These are phyloP conservation scores for Ramichloridium luteum DNA, from an alignment of 2,329 filamentous ascomycete genomes.

Conservation along the genomic window DNA sequence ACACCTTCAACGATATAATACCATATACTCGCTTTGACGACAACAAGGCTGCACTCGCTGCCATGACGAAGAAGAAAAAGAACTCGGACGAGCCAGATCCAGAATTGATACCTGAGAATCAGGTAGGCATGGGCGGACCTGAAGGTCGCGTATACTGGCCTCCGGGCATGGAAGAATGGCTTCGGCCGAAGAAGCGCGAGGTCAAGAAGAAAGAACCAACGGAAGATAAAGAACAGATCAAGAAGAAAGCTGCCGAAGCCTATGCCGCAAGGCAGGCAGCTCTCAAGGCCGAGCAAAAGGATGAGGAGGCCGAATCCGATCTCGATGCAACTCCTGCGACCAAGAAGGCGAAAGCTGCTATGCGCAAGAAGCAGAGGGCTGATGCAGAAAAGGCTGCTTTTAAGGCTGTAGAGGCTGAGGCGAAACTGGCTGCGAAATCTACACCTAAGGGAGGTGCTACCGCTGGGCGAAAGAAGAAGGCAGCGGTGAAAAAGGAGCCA, in stretches of 20 bases:
- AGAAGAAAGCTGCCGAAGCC: constrained; percentile 18
- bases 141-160: constrained; percentile 83
- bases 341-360: constrained; percentile 28
- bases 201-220: constrained; percentile 42
- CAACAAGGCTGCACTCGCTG: constrained; percentile 38
- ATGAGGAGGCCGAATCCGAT: constrained; percentile 22
- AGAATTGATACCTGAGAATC: constrained; percentile 46
- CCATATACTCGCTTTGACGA: constrained; percentile 69
- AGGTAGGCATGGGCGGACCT: constrained; percentile 76
- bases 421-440: constrained; percentile 3
- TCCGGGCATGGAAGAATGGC: constrained; percentile 77
- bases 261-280: constrained; percentile 18
- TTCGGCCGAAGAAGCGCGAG: constrained; percentile 65
- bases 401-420: constrained; percentile 9
- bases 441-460: constrained; percentile 1
- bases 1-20: constrained; percentile 63
- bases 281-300: constrained; percentile 12
- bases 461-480: constrained; percentile 2
- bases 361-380: constrained; percentile 16
- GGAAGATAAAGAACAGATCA: constrained; percentile 24
- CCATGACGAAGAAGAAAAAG: constrained; percentile 31
- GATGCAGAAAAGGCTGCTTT: constrained; percentile 15
- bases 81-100: constrained; percentile 24
- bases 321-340: constrained; percentile 27
- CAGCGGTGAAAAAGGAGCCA: constrained; percentile 8